Evolutionary conservation across 768 basidiomycete genomes (phyloP), one percentile per base, ranked within the genome.

Genomic region (Termitomyces sp.): DNA sequence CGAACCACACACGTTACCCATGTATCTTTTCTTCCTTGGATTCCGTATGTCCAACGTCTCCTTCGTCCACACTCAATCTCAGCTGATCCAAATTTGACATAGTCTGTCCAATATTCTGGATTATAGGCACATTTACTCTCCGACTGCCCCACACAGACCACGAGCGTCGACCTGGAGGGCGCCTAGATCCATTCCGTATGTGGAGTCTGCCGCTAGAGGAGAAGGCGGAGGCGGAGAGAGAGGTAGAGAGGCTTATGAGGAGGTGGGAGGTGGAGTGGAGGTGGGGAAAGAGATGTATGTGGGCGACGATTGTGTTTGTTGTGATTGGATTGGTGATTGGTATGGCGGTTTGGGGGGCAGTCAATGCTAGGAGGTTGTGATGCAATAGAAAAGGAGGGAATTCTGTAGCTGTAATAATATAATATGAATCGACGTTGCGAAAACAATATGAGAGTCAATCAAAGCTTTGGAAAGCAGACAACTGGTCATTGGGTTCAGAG

Each of bases 201-300:
- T 46, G 53, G 40, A 26, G 41, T 12, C 17, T 60, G 14, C 22
- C 48, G 2, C 34, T 11, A 7, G 41, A 19, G 19, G 57, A 62
- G 46, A 56, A 55, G 32, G 50, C 49, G 12, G 47, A 30, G 32
- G 54, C 48, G 19, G 53, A 53, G 30, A 43, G 35, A 21, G 57
- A 57, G 42, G 52, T 55, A n/a, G 61, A 55, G 48, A 49, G 42
- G 32, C n/a, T 49, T 11, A 38, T 21, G 21, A 48, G 47, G 55
- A 54, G 41, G 19, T 57, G 56, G 55, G 51, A 55, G 26, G 59
- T 44, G 2, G 59, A 62, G 37, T 47, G 50, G 55, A 60, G 45
- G 43, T 62, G 62, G 62, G 58, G 55, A 32, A 56, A 54, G 40
- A 49, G 57, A 26, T 64, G 57, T 34, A 54, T 58, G 55, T 62